Evolutionary conservation across 345 rosid species (phyloP).

Genomic region (Isatis tinctoria): DNA sequence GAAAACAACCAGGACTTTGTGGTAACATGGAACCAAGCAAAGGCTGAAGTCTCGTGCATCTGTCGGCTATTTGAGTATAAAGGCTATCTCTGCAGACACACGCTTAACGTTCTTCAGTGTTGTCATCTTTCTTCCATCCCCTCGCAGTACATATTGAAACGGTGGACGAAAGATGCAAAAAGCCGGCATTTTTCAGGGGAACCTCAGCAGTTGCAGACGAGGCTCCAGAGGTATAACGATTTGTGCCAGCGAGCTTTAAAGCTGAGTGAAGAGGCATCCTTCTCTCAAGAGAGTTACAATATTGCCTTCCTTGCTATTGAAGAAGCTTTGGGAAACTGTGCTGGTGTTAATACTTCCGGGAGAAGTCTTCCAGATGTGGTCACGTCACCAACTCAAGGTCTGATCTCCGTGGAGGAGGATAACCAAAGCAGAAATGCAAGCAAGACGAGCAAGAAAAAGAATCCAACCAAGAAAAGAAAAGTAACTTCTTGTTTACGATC

Average conservation of each 20-base stretch:
- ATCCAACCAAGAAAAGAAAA: conserved; percentile 64
- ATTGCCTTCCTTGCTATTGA: conserved; percentile 54
- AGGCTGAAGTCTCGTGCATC: conserved; percentile 51
- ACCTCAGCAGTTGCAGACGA: conserved; percentile 49
- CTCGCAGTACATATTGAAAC: conserved; percentile 52
- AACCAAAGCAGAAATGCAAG: conserved; percentile 38
- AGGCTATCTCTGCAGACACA: conserved; percentile 70
- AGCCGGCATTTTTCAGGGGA: conserved; percentile 40
- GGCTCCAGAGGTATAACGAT: conserved; percentile 53
- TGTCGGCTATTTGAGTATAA: conserved; percentile 60
- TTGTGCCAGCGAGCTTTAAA: conserved; percentile 47
- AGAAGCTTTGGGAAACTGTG: conserved; percentile 55
- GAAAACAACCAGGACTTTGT: conserved; percentile 51
- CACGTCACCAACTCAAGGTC: conserved; percentile 47
- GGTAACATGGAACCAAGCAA: conserved; percentile 51
- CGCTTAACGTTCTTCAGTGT: conserved; percentile 62
- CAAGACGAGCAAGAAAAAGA: conserved; percentile 60
- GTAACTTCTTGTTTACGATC: conserved; percentile 25
- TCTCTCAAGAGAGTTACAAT: conserved; percentile 59
- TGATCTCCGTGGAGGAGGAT: conserved; percentile 57
- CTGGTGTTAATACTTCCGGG: conserved; percentile 44
- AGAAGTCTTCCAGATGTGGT: conserved; percentile 50
- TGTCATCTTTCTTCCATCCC: conserved; percentile 55
- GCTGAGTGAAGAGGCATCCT: conserved; percentile 59
- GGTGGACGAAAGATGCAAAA: conserved; percentile 77